Evolutionary conservation across 768 basidiomycete species (phyloP), one percentile per base, ranked within the genome.

Genomic region (Leccinum fibrillosum): DNA sequence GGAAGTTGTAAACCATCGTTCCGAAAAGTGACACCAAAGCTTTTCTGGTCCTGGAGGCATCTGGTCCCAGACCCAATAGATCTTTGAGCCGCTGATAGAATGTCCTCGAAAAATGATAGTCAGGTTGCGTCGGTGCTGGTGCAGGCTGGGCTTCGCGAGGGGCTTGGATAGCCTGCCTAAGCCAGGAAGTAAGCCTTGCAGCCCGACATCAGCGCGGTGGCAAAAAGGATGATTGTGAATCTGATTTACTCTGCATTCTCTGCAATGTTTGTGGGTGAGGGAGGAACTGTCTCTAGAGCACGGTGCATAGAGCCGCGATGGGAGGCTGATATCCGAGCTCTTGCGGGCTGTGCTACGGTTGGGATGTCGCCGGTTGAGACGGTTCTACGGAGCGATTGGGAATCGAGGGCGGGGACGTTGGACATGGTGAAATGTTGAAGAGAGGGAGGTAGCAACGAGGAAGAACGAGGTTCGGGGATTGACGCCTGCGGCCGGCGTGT

Each of bases 11-110:
- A 3, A 64, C 56, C 9, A 85, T 58, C 50, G 78, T 80, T 73
- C 80, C 81, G 34, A 84, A 69, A 11, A 87, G 63, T 7, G 80
- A 79, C 26, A 86, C 75, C 17, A 86, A 66, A 45, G 81, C 76
- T 66, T 80, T 84, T 47, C 86, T 78, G 6, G 77, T 77, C 57
- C 73, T 75, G 4, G 80, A 75, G 23, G 80, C 84, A 50, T 78
- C 73, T 12, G 77, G 74, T 7, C 87, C 86, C 53, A 83, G 65
- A 3, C 86, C 86, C 44, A 88, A 69, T 60, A 77, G 76, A 4
- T 70, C 63, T 63, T 80, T 69, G 5, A 74, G 12, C 25, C 61
- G 64, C 11, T 64, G 66, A 26, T 64, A 54, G 5, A 65, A 53
- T 6, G 75, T 53, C 44, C 61, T 64, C 7, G 61, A 52, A 53